phyloP scores from a whole-genome alignment of 2,329 filamentous ascomycete genomes.

The Colletotrichum phormii region DNA sequence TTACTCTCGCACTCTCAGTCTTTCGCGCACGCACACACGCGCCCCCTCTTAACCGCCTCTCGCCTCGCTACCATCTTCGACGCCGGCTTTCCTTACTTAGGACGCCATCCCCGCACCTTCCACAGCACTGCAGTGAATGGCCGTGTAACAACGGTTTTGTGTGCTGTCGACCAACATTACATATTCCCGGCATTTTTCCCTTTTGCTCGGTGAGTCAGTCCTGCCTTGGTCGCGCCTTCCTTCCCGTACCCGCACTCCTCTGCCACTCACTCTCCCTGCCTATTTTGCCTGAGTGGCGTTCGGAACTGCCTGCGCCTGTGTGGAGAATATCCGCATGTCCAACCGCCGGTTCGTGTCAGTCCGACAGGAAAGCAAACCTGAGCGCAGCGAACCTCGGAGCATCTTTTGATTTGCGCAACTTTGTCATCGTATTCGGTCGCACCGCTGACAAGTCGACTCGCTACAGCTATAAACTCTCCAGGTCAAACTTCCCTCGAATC shows the following conservation, averaged over 20 bases:
- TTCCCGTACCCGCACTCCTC: not conserved
- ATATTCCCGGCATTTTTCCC: not conserved
- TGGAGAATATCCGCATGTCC: constrained; percentile 23
- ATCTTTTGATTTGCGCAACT: not conserved
- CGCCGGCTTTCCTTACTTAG: constrained; percentile 6
- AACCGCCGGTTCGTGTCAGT: constrained; percentile 3
- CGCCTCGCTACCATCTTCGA: not conserved
- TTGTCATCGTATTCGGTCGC: not conserved
- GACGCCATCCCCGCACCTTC: constrained; percentile 10
- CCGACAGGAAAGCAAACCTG: not conserved
- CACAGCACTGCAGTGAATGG: constrained; percentile 14
- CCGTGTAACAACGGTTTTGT: constrained; percentile 20
- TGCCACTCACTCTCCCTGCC: not conserved
- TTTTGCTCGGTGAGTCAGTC: constrained; percentile 24
- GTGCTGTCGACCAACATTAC: constrained; percentile 6
- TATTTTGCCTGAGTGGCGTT: constrained; percentile 22
- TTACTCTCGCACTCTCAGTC: constrained; percentile 4
- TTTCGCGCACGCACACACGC: not conserved
- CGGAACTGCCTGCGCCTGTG: constrained; percentile 12
- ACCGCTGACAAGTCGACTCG: constrained; percentile 14
- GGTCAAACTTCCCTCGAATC: not conserved
- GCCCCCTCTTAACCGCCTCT: not conserved
- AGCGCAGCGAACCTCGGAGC: not conserved
- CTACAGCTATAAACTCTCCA: not conserved
- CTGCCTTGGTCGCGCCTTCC: constrained; percentile 10